Percentiles rank a stretch among this genome's conserved stretches.
Evolutionary conservation across 768 basidiomycete species (phyloP).

Genomic region (Sutorius australiensis): DNA sequence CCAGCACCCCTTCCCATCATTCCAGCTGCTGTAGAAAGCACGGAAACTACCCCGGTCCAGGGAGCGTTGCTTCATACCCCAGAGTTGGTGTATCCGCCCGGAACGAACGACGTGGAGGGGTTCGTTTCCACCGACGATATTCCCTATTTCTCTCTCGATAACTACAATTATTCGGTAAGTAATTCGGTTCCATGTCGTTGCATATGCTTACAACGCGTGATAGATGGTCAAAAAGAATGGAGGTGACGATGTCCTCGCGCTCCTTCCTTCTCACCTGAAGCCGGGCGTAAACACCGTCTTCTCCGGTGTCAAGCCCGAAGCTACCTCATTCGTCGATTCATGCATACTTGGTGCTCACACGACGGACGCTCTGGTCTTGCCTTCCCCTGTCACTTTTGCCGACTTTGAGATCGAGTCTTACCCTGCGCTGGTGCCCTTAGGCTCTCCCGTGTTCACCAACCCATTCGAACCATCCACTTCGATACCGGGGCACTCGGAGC

Average conservation of each 20-base stretch:
- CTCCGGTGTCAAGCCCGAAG: slow-evolving; percentile 31
- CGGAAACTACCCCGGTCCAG: slow-evolving; percentile 2
- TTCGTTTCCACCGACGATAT: slow-evolving; percentile 38
- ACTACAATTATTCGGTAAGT: slow-evolving; percentile 19
- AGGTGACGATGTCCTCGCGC: background rate
- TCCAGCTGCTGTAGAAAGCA: background rate
- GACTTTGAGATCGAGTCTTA: slow-evolving; percentile 12
- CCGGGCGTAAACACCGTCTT: slow-evolving; percentile 23
- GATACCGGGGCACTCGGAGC: slow-evolving; percentile 2
- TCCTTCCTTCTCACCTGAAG: slow-evolving; percentile 20
- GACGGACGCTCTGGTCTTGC: background rate
- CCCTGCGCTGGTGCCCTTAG: slow-evolving; percentile 8
- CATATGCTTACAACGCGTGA: slow-evolving; percentile 7
- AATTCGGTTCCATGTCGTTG: background rate
- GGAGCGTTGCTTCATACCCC: slow-evolving; percentile 13
- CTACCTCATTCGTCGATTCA: slow-evolving; percentile 25
- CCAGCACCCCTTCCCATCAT: background rate
- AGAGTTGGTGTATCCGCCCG: slow-evolving; percentile 13
- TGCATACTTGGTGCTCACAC: slow-evolving; percentile 23
- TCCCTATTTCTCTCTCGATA: slow-evolving; percentile 32
- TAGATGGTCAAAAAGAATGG: slow-evolving; percentile 7
- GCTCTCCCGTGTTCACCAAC: slow-evolving; percentile 31
- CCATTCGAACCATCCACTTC: slow-evolving; percentile 21
- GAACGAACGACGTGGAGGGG: background rate
- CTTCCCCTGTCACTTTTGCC: slow-evolving; percentile 7